These are phyloP conservation scores for Silene coronaria DNA, from an alignment of 179 eudicot species.

Conservation along the genomic window DNA sequence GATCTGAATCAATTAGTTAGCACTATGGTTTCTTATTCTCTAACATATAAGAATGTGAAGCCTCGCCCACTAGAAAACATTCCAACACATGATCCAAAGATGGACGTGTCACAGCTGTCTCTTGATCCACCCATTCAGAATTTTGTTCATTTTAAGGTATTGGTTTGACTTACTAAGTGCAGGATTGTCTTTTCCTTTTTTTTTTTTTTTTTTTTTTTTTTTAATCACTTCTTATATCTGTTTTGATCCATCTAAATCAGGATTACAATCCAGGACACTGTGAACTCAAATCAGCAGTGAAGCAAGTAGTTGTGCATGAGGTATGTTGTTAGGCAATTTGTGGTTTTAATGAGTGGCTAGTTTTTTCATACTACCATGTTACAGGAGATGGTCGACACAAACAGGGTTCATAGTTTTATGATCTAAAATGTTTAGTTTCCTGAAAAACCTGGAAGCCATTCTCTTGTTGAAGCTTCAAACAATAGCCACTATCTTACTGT, in stretches of 20 bases:
- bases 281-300: constrained; percentile 70
- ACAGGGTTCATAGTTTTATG: neutral
- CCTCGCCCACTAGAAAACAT: constrained; percentile 36
- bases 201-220: constrained; percentile 18
- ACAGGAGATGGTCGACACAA: neutral
- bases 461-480: too few relatives aligned
- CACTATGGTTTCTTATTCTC: constrained; percentile 71
- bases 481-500: too few relatives aligned
- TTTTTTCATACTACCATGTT: neutral
- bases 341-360: constrained; percentile 6
- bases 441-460: neutral
- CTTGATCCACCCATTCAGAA: constrained; percentile 74
- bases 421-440: neutral
- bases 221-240: neutral
- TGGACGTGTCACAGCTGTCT: constrained; percentile 48
- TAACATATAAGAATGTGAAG: constrained; percentile 63
- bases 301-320: constrained; percentile 87
- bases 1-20: constrained; percentile 58
- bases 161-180: constrained; percentile 3
- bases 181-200: constrained; percentile 8
- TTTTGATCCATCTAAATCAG: constrained; percentile 33
- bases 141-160: constrained; percentile 65
- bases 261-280: constrained; percentile 51
- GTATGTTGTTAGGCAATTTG: constrained; percentile 34
- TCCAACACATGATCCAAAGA: constrained; percentile 36